Conservation (phyloP, 345 rosid genomes). For the Lepidium aucheri region DNA sequence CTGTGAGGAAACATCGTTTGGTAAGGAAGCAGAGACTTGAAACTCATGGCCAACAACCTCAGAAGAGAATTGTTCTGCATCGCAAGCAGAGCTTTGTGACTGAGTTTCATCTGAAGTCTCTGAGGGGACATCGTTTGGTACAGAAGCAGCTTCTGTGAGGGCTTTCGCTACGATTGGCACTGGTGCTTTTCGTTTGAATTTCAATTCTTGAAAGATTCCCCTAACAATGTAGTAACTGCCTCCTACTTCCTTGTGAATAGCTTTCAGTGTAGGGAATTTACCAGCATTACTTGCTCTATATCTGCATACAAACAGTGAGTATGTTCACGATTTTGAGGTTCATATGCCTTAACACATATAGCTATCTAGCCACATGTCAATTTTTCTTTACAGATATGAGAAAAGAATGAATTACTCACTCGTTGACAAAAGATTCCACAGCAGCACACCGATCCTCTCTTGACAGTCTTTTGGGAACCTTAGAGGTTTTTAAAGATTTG, state of each 20-base stretch:
- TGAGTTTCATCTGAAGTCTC: not conserved
- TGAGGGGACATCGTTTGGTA: not conserved
- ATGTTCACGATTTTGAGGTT: not conserved
- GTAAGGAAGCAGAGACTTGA: not conserved
- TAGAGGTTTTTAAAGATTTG: not conserved
- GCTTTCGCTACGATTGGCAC: slow-evolving; percentile 3
- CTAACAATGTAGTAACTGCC: not conserved
- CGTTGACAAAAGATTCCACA: slow-evolving; percentile 14
- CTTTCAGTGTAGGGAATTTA: not conserved
- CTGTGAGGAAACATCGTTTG: not conserved
- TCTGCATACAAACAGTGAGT: not conserved
- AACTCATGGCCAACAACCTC: not conserved
- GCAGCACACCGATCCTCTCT: slow-evolving; percentile 16
- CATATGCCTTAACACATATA: not conserved
- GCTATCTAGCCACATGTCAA: not conserved
- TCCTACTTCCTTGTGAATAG: slow-evolving; percentile 12
- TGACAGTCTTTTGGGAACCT: not conserved
- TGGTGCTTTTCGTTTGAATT: not conserved
- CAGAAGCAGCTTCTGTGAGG: slow-evolving; percentile 1
- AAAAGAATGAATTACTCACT: slow-evolving; percentile 7
- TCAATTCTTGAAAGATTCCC: slow-evolving; percentile 15
- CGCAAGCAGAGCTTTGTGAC: not conserved
- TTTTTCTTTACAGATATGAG: not conserved
- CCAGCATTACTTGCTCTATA: slow-evolving; percentile 26
- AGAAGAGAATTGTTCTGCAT: not conserved